These are phyloP conservation scores for Backusella mclennaniae DNA, from an alignment of 192 early-diverging fungal species.

Conservation along the genomic window DNA sequence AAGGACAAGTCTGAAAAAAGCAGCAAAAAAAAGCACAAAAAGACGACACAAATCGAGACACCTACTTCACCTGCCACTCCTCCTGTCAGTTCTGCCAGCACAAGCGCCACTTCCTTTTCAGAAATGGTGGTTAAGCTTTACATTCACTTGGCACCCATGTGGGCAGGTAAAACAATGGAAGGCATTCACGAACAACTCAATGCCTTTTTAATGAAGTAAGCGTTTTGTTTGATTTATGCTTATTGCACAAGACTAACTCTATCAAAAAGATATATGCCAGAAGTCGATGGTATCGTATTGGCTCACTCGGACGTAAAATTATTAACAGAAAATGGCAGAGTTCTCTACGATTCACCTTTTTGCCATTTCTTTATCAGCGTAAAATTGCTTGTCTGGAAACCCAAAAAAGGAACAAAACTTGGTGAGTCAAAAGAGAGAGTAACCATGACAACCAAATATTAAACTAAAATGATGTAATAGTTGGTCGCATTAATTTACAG, in stretches of 20 bases:
- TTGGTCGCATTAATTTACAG: conserved; percentile 86
- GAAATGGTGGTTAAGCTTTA: conserved; percentile 41
- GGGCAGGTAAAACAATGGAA: conserved; percentile 48
- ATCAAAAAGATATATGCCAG: conserved; percentile 68
- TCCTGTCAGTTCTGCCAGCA: neutral
- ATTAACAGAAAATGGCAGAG: conserved; percentile 55
- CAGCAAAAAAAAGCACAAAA: conserved; percentile 18
- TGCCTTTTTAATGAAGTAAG: conserved; percentile 68
- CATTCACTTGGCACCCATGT: conserved; percentile 68
- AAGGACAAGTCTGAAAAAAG: conserved; percentile 26
- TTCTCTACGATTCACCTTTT: conserved; percentile 84
- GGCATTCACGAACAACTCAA: conserved; percentile 66
- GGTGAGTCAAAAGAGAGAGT: conserved; percentile 39
- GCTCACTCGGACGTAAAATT: conserved; percentile 71
- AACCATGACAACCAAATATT: neutral
- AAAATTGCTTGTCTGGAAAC: conserved; percentile 76
- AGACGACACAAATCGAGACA: neutral
- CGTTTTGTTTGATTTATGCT: neutral
- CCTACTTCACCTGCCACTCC: neutral
- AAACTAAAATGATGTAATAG: conserved; percentile 29
- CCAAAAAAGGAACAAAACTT: conserved; percentile 59
- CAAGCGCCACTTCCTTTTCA: conserved; percentile 21
- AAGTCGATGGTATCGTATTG: conserved; percentile 85
- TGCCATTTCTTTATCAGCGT: conserved; percentile 72
- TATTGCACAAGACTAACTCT: neutral